Conservation (phyloP, 345 rosid species). For the Aquilaria yunnanensis region DNA sequence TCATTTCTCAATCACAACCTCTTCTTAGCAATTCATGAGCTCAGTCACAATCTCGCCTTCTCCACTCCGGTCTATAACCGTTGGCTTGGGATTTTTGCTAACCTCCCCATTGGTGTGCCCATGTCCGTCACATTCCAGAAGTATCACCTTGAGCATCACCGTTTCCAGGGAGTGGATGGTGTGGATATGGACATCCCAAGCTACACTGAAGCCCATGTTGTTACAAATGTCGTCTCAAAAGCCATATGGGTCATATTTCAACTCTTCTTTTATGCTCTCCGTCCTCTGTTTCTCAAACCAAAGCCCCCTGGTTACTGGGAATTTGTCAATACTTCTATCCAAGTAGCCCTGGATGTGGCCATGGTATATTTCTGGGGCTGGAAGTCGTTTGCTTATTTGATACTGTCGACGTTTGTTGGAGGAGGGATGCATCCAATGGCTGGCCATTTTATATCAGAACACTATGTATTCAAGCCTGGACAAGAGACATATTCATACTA, state of each 20-base stretch:
- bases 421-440: conserved; percentile 95
- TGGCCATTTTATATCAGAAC: conserved; percentile 88
- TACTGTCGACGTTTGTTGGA: conserved; percentile 86
- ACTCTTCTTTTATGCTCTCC: conserved; percentile 85
- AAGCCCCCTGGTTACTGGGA: conserved; percentile 90
- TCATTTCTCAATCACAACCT: conserved; percentile 90
- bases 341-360: conserved; percentile 45
- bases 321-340: conserved; percentile 48
- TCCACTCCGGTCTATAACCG: conserved; percentile 69
- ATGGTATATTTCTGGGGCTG: conserved; percentile 61
- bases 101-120: conserved; percentile 85
- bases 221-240: conserved; percentile 48
- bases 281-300: conserved; percentile 75
- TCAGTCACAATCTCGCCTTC: conserved; percentile 91
- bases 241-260: conserved; percentile 74
- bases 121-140: conserved; percentile 90
- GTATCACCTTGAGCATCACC: conserved; percentile 87
- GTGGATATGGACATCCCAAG: conserved; percentile 83
- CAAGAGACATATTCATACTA: conserved; percentile 92
- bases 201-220: conserved; percentile 51
- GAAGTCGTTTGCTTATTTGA: conserved; percentile 63
- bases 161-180: conserved; percentile 86
- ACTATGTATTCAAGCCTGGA: conserved; percentile 67
- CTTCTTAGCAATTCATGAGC: conserved; percentile 86
- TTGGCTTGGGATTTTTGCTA: conserved; percentile 86